phyloP scores from a whole-genome alignment of 2,329 filamentous ascomycete genomes.

The Cercospora zeae-maydis region DNA sequence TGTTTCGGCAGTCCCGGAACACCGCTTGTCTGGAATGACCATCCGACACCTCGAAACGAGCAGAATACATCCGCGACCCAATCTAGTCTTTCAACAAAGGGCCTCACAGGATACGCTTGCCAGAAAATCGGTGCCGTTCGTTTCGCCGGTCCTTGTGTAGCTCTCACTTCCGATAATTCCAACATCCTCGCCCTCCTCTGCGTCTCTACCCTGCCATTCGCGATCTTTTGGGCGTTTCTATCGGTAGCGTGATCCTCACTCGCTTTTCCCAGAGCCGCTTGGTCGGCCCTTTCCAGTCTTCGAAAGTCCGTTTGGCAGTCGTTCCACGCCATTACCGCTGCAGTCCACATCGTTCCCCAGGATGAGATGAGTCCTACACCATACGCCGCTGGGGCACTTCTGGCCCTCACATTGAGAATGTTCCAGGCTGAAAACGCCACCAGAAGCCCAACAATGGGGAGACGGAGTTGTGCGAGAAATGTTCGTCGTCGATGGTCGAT shows the following conservation, averaged over 20 bases:
- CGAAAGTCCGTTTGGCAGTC: constrained; percentile 55
- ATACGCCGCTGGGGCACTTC: constrained; percentile 51
- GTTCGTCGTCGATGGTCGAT: constrained; percentile 46
- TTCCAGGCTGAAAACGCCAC: constrained; percentile 44
- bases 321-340: constrained; percentile 52
- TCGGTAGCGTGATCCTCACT: neutral
- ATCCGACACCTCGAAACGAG: constrained; percentile 58
- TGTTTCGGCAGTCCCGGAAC: constrained; percentile 43
- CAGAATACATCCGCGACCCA: constrained; percentile 57
- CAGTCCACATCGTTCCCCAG: constrained; percentile 55
- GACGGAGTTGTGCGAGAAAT: constrained; percentile 43
- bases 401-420: constrained; percentile 46
- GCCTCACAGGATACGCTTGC: constrained; percentile 50
- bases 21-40: constrained; percentile 55
- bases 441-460: constrained; percentile 45
- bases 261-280: neutral
- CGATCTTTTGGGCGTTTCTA: neutral
- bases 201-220: neutral
- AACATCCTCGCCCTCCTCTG: neutral
- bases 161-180: neutral
- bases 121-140: constrained; percentile 41
- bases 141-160: constrained; percentile 14
- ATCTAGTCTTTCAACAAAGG: constrained; percentile 53
- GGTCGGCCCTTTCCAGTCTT: constrained; percentile 49
- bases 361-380: constrained; percentile 53